phyloP scores from a whole-genome alignment of 208 protist species.

The Herpetomonas muscarum region DNA sequence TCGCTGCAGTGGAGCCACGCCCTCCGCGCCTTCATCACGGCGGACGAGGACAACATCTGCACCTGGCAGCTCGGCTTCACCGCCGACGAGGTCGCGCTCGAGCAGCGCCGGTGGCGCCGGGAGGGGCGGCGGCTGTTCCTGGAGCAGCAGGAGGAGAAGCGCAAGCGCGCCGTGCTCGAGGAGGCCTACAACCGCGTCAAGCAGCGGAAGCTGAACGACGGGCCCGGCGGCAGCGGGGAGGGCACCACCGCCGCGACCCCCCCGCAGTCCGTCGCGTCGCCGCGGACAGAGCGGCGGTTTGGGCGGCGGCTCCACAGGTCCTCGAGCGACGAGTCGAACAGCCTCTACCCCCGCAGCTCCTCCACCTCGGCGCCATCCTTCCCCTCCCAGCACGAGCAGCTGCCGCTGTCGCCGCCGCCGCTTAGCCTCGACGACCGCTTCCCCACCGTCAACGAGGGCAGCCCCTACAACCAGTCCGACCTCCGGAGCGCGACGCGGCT shows the following conservation, averaged over 20 bases:
- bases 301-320: too few relatives aligned
- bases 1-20: constrained; percentile 38
- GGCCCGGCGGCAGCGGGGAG: too few relatives aligned
- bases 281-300: too few relatives aligned
- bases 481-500: constrained; percentile 8
- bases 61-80: constrained; percentile 48
- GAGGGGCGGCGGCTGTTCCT: neutral
- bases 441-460: constrained; percentile 13
- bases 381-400: neutral
- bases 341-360: too few relatives aligned
- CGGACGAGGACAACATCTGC: constrained; percentile 64
- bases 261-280: too few relatives aligned
- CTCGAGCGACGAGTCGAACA: too few relatives aligned
- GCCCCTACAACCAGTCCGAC: constrained; percentile 30
- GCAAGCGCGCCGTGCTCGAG: neutral
- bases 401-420: neutral
- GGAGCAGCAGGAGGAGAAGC: constrained; percentile 1
- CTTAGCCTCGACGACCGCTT: neutral
- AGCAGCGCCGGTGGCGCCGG: constrained; percentile 4
- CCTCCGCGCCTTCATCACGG: constrained; percentile 58
- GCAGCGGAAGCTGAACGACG: too few relatives aligned
- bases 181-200: too few relatives aligned
- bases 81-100: constrained; percentile 7
- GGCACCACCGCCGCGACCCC: too few relatives aligned
- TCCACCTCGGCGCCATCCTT: too few relatives aligned